Evolutionary conservation across 1,139 yeast genomes (phyloP).

Genomic region (Sugiyamaella castrensis): DNA sequence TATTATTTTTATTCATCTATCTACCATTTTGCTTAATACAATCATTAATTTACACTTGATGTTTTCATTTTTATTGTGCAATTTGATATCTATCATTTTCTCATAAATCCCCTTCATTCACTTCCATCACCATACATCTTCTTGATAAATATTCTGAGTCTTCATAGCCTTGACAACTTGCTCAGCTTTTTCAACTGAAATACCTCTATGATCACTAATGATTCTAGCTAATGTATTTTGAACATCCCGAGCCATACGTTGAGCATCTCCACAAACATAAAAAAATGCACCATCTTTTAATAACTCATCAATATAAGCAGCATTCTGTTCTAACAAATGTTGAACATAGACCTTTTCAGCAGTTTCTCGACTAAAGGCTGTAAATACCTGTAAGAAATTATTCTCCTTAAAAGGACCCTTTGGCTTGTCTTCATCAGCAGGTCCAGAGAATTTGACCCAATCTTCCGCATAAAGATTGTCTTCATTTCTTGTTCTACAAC

Average conservation of each 20-base stretch:
- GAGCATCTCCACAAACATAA: slow-evolving; percentile 97
- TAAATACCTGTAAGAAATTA: slow-evolving; percentile 49
- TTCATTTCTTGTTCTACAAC: slow-evolving; percentile 71
- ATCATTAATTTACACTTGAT: no score
- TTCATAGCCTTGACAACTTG: slow-evolving; percentile 78
- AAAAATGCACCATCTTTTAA: slow-evolving; percentile 76
- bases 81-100: no score
- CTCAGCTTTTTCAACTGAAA: slow-evolving; percentile 65
- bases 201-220: slow-evolving; percentile 54
- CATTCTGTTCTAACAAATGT: slow-evolving; percentile 61
- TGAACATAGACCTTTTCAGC: slow-evolving; percentile 81
- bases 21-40: no score
- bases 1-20: no score
- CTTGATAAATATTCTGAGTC: slow-evolving; percentile 87
- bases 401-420: slow-evolving; percentile 19
- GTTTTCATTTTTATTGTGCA: no score
- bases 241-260: slow-evolving; percentile 96
- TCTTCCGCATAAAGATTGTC: slow-evolving; percentile 84
- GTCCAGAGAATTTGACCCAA: slow-evolving; percentile 59
- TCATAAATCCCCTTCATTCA: no score
- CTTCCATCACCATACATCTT: slow-evolving; percentile 80
- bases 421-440: slow-evolving; percentile 16
- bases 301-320: slow-evolving; percentile 54
- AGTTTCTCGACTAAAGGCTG: slow-evolving; percentile 81
- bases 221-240: slow-evolving; percentile 66